Evolutionary conservation across 176 grass and related monocot genomes (phyloP).

Genomic region (Rhynchospora pubera): DNA sequence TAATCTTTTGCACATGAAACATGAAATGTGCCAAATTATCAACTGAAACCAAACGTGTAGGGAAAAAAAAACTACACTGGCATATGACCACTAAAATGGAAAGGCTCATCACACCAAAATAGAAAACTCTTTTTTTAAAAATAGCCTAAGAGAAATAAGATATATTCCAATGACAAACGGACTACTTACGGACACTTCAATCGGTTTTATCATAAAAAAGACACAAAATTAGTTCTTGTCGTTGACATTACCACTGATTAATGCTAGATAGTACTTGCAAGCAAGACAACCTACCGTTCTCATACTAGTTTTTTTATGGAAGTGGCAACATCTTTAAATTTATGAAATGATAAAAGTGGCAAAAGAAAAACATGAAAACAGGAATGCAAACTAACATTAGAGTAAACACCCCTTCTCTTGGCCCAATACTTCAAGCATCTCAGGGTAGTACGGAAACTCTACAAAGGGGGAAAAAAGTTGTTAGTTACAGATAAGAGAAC

Average conservation of each 20-base stretch:
- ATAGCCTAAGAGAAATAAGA: neutral
- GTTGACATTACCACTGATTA: neutral
- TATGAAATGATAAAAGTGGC: neutral
- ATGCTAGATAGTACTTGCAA: neutral
- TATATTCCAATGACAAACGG: neutral
- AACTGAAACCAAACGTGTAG: neutral
- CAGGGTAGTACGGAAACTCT: constrained; percentile 78
- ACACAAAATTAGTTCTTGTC: neutral
- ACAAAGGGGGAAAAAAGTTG: constrained; percentile 19
- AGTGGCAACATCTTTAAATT: neutral
- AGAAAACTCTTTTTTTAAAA: neutral
- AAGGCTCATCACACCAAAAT: neutral
- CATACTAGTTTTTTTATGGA: neutral
- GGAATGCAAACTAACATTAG: constrained; percentile 49
- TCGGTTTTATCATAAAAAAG: neutral
- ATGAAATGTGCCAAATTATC: neutral
- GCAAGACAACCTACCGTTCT: neutral
- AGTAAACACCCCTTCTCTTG: constrained; percentile 83
- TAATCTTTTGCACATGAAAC: neutral
- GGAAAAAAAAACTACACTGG: neutral
- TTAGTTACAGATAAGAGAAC: constrained; percentile 13
- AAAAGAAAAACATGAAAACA: neutral
- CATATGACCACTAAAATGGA: neutral
- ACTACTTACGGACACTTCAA: neutral
- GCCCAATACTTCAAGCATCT: constrained; percentile 94